These are phyloP conservation scores for Clavispora fructus DNA, from an alignment of 805 yeast species.

Conservation along the genomic window DNA sequence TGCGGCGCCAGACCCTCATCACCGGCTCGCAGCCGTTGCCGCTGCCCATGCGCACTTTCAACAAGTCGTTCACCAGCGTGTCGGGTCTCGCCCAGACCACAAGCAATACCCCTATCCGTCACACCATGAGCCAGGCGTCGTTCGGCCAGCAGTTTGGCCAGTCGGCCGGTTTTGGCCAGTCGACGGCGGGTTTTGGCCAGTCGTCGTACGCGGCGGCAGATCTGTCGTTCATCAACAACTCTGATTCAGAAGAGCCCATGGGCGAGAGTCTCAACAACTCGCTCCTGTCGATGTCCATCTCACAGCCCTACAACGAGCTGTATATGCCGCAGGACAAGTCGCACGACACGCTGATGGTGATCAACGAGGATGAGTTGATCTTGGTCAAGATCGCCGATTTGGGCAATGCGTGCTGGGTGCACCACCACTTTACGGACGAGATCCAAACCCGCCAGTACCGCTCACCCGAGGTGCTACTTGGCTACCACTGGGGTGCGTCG, in stretches of 20 bases:
- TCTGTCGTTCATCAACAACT: conserved; percentile 11
- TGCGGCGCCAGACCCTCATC: conserved; percentile 70
- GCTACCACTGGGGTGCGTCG: conserved; percentile 56
- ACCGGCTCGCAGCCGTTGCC: conserved; percentile 94
- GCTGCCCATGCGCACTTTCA: conserved; percentile 68
- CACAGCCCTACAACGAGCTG: conserved; percentile 14
- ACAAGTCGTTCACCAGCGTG: conserved; percentile 34
- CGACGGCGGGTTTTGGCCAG: not conserved
- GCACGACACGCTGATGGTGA: conserved; percentile 8
- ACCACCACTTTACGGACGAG: conserved; percentile 61
- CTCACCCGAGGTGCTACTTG: conserved; percentile 58
- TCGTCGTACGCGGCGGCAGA: not conserved
- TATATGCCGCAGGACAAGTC: conserved; percentile 3
- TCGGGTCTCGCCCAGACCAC: conserved; percentile 34
- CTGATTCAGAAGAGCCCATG: conserved; percentile 13
- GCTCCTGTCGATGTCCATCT: conserved; percentile 39
- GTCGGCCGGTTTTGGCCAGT: no score
- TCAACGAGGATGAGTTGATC: conserved; percentile 42
- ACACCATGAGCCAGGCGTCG: conserved; percentile 15
- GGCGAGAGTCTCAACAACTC: conserved; percentile 31
- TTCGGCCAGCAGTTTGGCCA: conserved; percentile 9
- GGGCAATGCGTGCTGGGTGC: conserved; percentile 65
- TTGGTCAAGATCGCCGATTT: conserved; percentile 62
- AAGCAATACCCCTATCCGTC: conserved; percentile 34
- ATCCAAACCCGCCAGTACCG: conserved; percentile 67